phyloP scores from a whole-genome alignment of 257 asterid species.

The Nemophila menziesii region DNA sequence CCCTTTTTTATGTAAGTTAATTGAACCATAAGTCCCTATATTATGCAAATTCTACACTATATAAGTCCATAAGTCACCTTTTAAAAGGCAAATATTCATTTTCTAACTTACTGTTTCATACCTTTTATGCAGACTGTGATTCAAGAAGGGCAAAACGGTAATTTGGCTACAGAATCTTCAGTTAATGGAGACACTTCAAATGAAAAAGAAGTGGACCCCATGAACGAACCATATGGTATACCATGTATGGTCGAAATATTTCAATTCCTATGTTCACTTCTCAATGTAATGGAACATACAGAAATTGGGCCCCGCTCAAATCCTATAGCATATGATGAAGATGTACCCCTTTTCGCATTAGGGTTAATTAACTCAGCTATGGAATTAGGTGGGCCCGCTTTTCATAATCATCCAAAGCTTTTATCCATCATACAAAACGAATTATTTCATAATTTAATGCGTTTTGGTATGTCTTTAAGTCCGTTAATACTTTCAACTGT shows the following conservation, averaged over 20 bases:
- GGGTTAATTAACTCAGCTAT: constrained; percentile 85
- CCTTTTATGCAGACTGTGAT: constrained; percentile 28
- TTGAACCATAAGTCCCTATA: not conserved
- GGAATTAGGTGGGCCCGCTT: constrained; percentile 76
- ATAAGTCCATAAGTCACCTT: too few species aligned
- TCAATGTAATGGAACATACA: constrained; percentile 64
- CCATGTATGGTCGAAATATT: constrained; percentile 94
- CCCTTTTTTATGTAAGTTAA: too few species aligned
- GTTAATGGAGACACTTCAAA: constrained; percentile 11
- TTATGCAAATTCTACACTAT: too few species aligned
- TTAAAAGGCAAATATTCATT: not conserved
- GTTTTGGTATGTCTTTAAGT: constrained; percentile 87
- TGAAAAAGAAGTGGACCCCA: constrained; percentile 26
- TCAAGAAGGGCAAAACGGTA: constrained; percentile 28
- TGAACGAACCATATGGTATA: constrained; percentile 78
- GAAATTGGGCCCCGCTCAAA: constrained; percentile 64
- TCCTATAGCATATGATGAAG: constrained; percentile 83
- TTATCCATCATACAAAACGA: constrained; percentile 81
- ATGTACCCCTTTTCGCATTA: constrained; percentile 88
- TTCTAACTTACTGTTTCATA: not conserved
- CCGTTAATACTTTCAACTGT: constrained; percentile 93
- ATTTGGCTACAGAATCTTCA: constrained; percentile 23
- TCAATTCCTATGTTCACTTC: constrained; percentile 80
- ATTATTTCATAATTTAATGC: constrained; percentile 71
- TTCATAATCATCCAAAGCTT: constrained; percentile 60